Evolutionary conservation across 2,329 filamentous ascomycete genomes (phyloP), one percentile per base, ranked within the genome.

Genomic region (Sodiomyces alkalinus): DNA sequence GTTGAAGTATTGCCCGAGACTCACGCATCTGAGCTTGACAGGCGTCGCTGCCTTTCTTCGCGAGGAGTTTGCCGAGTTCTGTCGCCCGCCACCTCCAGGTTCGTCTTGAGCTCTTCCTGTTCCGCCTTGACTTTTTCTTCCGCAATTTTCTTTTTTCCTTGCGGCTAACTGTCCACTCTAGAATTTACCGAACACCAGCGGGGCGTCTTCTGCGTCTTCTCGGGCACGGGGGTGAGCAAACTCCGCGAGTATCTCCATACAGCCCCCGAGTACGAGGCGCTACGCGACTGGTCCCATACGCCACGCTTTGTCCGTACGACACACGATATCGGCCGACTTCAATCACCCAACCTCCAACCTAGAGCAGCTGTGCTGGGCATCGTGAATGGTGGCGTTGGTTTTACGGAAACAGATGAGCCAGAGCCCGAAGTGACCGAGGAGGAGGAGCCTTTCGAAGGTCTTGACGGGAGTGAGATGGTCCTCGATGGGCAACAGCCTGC

Each of bases 161-260:
- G n/a, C n/a, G 32, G 27, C 47, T 56, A 30, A 56, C 35, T 14
- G 8, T 5, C 6, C 7, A n/a, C 11, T 4, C 31, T n/a, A 74
- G 90, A 96, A 52, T 98, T 98, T 49, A 96, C 86, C 12, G 80
- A 87, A 26, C 85, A 94, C 46, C 90, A 98, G 51, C 74, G 90
- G 37, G 78, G 87, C 29, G 83, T 96, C 6, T 98, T 98, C 49
- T 98, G 90, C 46, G 90, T 98, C 30, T 98, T 98, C 52, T 94
- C 86, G 2, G 87, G 90, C 5, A 67, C 71, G 16, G 86, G 86
- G 31, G 87, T 98, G 2, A 60, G 62, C 22, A 69, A 71, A 22
- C 69, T 98, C 16, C 77, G 87, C 22, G 67, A 76, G 17, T 80
- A 85, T 46, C 64, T 98, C 21, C 92, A 85, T 39, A 58, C 50